Percentiles rank a stretch among this genome's conserved stretches.
phyloP scores from a whole-genome alignment of 495 filamentous ascomycete genomes.

The Penicillium paxilli region DNA sequence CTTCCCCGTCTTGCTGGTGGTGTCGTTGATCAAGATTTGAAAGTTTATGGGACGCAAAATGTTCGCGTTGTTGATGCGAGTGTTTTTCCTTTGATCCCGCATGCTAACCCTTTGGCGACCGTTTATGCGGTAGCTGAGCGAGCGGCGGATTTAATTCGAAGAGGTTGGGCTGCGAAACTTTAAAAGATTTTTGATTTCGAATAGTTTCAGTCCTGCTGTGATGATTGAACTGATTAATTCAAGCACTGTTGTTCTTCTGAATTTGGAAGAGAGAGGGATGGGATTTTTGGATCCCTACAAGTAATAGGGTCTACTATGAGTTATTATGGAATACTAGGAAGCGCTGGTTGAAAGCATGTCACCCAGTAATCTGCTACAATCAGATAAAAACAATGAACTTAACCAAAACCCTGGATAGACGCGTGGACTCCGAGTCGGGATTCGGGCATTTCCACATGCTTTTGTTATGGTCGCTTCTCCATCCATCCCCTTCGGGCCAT shows the following conservation, averaged over 20 bases:
- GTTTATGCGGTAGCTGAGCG: slow-evolving; percentile 56
- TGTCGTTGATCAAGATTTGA: slow-evolving; percentile 47
- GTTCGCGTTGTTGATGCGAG: slow-evolving; percentile 56
- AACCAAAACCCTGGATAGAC: too few species aligned
- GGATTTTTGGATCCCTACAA: too few species aligned
- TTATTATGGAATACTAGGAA: too few species aligned
- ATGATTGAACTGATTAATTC: too few species aligned
- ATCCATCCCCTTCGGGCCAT: background rate
- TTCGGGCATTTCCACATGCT: background rate
- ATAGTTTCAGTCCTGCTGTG: too few species aligned
- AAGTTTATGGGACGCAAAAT: slow-evolving; percentile 47
- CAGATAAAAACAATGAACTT: background rate
- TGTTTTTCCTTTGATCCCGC: slow-evolving; percentile 50
- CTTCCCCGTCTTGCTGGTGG: slow-evolving; percentile 50
- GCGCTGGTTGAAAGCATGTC: too few species aligned
- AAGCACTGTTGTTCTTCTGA: too few species aligned
- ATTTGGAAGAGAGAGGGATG: too few species aligned
- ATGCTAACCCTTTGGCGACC: slow-evolving; percentile 51
- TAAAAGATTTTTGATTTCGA: too few species aligned
- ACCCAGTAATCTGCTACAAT: background rate
- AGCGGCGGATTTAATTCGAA: slow-evolving; percentile 47
- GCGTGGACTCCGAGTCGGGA: too few species aligned
- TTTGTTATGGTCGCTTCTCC: background rate
- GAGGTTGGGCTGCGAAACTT: too few species aligned
- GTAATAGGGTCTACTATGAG: too few species aligned